Evolutionary conservation across 257 asterid genomes (phyloP).

Genomic region (Buddleja alternifolia): DNA sequence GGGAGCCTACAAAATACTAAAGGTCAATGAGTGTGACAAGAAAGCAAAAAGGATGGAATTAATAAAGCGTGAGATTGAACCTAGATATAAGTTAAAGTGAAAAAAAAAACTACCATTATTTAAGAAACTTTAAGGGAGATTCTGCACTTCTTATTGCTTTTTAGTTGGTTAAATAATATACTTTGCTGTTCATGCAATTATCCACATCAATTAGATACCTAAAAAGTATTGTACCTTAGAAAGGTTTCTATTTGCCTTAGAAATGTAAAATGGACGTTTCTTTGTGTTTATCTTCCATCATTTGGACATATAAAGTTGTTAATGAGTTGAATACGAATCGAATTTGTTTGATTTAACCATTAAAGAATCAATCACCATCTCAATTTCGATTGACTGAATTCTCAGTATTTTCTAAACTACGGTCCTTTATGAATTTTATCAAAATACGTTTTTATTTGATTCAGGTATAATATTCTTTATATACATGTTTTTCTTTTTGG

Average conservation of each 20-base stretch:
- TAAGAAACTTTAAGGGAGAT: slow-evolving; percentile 24
- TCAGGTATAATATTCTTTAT: too few species aligned
- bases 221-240: background rate
- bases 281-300: too few species aligned
- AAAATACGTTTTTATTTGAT: too few species aligned
- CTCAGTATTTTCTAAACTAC: too few species aligned
- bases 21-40: slow-evolving; percentile 6
- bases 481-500: too few species aligned
- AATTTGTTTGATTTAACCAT: too few species aligned
- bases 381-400: too few species aligned
- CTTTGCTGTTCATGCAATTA: slow-evolving; percentile 34
- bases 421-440: too few species aligned
- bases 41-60: background rate
- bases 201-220: slow-evolving; percentile 28
- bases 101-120: slow-evolving; percentile 7
- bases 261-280: too few species aligned
- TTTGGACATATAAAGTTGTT: too few species aligned
- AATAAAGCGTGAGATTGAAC: slow-evolving; percentile 7
- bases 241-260: background rate
- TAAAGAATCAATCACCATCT: too few species aligned
- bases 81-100: slow-evolving; percentile 17
- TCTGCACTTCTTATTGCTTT: slow-evolving; percentile 31
- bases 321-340: too few species aligned
- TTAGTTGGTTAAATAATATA: slow-evolving; percentile 35
- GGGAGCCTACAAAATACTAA: background rate